Evolutionary conservation across 2,329 filamentous ascomycete species (phyloP).

Genomic region (Lasiodiplodia sp.): DNA sequence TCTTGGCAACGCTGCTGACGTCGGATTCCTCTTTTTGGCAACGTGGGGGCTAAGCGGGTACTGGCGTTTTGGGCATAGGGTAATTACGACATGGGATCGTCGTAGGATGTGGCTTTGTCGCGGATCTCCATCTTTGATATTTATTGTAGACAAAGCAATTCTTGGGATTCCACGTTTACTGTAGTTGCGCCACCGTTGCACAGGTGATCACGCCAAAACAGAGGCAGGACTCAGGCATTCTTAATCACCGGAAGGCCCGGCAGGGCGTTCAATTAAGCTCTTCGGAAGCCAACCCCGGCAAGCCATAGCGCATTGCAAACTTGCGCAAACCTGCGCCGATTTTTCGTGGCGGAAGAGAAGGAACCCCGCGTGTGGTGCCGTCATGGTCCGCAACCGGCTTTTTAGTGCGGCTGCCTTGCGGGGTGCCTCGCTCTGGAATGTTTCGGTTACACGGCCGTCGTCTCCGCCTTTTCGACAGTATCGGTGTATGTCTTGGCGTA

Average conservation of each 20-base stretch:
- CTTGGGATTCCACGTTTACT: not conserved
- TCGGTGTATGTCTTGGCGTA: not conserved
- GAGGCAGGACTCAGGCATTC: not conserved
- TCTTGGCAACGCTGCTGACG: conserved; percentile 6
- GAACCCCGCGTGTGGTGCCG: not conserved
- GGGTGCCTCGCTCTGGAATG: not conserved
- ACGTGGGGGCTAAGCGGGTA: not conserved
- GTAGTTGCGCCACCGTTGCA: not conserved
- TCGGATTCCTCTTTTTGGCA: conserved; percentile 4
- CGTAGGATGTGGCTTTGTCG: not conserved
- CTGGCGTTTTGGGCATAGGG: not conserved
- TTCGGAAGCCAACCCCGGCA: not conserved
- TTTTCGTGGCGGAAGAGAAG: not conserved
- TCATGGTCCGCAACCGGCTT: too few species aligned
- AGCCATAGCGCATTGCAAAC: too few species aligned
- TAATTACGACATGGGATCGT: not conserved
- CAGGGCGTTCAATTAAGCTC: not conserved
- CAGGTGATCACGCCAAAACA: not conserved
- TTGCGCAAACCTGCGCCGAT: not conserved
- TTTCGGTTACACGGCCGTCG: not conserved
- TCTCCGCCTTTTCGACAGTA: not conserved
- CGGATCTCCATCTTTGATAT: not conserved
- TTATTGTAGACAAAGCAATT: not conserved
- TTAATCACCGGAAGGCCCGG: not conserved
- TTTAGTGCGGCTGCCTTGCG: not conserved